Evolutionary conservation across 2,329 filamentous ascomycete genomes (phyloP), one percentile per base, ranked within the genome.

Genomic region (Colletotrichum simmondsii): DNA sequence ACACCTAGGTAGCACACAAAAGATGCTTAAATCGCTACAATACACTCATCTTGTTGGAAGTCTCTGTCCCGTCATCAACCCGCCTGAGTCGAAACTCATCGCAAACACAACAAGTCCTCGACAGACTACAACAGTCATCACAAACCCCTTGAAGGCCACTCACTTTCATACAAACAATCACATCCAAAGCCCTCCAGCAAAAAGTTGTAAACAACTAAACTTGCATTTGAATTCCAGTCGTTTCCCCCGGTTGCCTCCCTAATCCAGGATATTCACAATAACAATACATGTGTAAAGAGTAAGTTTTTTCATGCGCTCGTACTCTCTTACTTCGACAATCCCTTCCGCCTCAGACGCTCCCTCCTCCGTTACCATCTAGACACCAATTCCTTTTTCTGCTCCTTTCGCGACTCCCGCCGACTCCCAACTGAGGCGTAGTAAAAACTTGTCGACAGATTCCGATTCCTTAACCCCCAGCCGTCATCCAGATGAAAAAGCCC

Each of bases 261-360:
- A 63, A 62, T 64, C 73, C 71, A 74, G 66, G 60, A 49, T 71
- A 67, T 71, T 68, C 71, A 75, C 66, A 74, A 62, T 75, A 75
- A 22, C 71, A 75, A 52, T 75, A 75, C 73, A 75, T 53, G 66
- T 65, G 65, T 60, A 63, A 53, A 8, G 63, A 60, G 65, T 35
- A 57, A 65, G 49, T 28, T 4, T 3, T 22, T 70, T 70, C 61
- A 61, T 71, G 60, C 71, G 60, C 71, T 71, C 60, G 49, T 73
- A 59, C 59, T 54, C 58, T 60, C 62, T 42, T 42, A 12, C 54
- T 65, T 49, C 6, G 19, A 49, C 42, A n/a, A 42, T 19, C 37
- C 37, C 52, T 57, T 49, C 22, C 57, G 42, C 4, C 10, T 4
- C 30, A 8, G 26, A 4, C 37, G 37, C 22, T 63, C 49, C 42